Conservation (phyloP, 768 basidiomycete genomes). For the Harrya chromipes region DNA sequence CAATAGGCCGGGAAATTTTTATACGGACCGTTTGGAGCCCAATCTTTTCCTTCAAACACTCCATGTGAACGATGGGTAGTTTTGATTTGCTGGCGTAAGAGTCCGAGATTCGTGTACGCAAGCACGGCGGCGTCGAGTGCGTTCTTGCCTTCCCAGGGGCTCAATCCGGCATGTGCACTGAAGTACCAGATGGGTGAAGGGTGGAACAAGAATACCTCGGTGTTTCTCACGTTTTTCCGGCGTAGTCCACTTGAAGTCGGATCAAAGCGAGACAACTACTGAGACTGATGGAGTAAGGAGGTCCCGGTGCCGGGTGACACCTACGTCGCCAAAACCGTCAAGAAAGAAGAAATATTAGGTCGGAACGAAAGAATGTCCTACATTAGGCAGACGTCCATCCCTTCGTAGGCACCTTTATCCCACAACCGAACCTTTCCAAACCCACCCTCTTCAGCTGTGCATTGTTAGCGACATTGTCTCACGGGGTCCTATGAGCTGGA, state of each 20-base stretch:
- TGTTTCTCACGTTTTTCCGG: slow-evolving; percentile 62
- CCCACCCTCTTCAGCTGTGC: slow-evolving; percentile 73
- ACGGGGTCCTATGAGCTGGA: neutral
- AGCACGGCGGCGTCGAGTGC: slow-evolving; percentile 86
- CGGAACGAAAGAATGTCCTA: slow-evolving; percentile 23
- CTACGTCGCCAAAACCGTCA: slow-evolving; percentile 32
- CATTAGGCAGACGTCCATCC: slow-evolving; percentile 79
- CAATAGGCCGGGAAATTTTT: neutral
- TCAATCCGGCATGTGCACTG: slow-evolving; percentile 75
- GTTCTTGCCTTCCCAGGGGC: slow-evolving; percentile 84
- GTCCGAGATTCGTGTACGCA: slow-evolving; percentile 76
- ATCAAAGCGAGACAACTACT: slow-evolving; percentile 63
- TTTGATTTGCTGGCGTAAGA: slow-evolving; percentile 76
- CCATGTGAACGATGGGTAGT: slow-evolving; percentile 81
- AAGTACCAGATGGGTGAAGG: neutral
- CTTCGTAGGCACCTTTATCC: slow-evolving; percentile 68
- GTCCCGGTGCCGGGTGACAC: slow-evolving; percentile 83
- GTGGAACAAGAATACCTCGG: neutral
- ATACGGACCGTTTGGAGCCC: slow-evolving; percentile 66
- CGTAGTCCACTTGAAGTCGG: slow-evolving; percentile 58
- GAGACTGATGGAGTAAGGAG: slow-evolving; percentile 62
- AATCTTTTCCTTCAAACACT: slow-evolving; percentile 70
- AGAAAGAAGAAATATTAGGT: neutral
- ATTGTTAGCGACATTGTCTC: neutral
- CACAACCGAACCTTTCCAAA: slow-evolving; percentile 70